Evolutionary conservation across 805 yeast species (phyloP).

Genomic region (Zygotorulaspora florentina): DNA sequence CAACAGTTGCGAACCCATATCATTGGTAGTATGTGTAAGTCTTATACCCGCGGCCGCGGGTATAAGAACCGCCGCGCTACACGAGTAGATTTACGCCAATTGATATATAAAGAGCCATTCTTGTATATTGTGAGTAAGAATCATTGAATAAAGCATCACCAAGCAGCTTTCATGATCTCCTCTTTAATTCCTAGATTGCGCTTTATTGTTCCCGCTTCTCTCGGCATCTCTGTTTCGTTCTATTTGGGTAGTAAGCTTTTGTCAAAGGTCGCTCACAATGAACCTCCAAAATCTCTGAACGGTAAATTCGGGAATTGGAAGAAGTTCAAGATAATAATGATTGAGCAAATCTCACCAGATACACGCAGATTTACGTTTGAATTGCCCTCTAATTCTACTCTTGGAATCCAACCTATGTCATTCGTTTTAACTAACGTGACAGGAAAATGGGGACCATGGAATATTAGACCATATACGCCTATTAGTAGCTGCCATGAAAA

Average conservation of each 20-base stretch:
- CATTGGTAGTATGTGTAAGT: neutral
- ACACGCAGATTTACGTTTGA: conserved; percentile 3
- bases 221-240: neutral
- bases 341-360: conserved; percentile 1
- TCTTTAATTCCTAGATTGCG: neutral
- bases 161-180: neutral
- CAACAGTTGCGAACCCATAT: too few species aligned
- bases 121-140: too few species aligned
- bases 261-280: neutral
- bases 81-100: neutral
- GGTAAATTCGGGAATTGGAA: conserved; percentile 3
- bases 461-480: conserved; percentile 77
- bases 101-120: too few species aligned
- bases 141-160: neutral
- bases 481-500: conserved; percentile 63
- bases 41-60: neutral
- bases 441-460: conserved; percentile 1
- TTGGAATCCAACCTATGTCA: conserved; percentile 1
- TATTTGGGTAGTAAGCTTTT: neutral
- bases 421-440: conserved; percentile 2
- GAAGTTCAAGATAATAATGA: neutral
- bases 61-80: too few species aligned
- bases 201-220: neutral
- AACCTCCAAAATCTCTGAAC: conserved; percentile 1
- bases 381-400: neutral